Percentiles rank a stretch among this genome's conserved stretches.
Evolutionary conservation across 495 filamentous ascomycete genomes (phyloP).

Genomic region (Pyrenula massariospora): DNA sequence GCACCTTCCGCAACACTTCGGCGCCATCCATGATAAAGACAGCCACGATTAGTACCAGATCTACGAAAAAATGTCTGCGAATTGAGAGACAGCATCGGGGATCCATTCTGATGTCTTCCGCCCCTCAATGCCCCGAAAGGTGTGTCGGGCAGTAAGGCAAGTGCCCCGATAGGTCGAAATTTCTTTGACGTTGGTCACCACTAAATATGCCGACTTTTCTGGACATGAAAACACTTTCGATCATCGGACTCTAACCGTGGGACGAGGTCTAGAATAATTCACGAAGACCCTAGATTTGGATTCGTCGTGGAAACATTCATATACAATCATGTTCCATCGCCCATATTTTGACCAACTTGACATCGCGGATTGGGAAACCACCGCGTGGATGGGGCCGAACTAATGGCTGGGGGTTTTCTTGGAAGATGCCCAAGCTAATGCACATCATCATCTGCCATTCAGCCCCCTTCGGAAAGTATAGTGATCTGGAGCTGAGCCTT

Average conservation of each 20-base stretch:
- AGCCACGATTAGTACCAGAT: too few species aligned
- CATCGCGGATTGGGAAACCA: too few species aligned
- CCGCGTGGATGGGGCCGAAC: too few species aligned
- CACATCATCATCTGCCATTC: conserved; percentile 1
- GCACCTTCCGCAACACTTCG: too few species aligned
- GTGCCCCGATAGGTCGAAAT: too few species aligned
- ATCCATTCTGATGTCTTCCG: background rate
- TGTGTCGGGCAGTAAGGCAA: too few species aligned
- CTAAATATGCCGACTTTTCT: background rate
- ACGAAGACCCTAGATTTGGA: too few species aligned
- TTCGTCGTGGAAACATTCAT: too few species aligned
- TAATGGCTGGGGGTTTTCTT: conserved; percentile 2
- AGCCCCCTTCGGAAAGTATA: background rate
- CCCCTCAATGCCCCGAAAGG: background rate
- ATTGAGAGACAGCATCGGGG: background rate
- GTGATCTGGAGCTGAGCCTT: background rate
- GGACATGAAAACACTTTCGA: background rate
- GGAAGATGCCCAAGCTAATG: background rate
- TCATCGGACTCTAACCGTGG: background rate
- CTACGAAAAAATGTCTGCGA: background rate
- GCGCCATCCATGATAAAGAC: too few species aligned
- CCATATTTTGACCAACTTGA: too few species aligned
- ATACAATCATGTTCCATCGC: too few species aligned
- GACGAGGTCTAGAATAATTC: background rate
- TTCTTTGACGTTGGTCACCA: background rate